A percentile compares a stretch with the other conserved stretches of the same genome.
Evolutionary conservation across 2,329 filamentous ascomycete genomes (phyloP).

Genomic region (Xylariales sp.): DNA sequence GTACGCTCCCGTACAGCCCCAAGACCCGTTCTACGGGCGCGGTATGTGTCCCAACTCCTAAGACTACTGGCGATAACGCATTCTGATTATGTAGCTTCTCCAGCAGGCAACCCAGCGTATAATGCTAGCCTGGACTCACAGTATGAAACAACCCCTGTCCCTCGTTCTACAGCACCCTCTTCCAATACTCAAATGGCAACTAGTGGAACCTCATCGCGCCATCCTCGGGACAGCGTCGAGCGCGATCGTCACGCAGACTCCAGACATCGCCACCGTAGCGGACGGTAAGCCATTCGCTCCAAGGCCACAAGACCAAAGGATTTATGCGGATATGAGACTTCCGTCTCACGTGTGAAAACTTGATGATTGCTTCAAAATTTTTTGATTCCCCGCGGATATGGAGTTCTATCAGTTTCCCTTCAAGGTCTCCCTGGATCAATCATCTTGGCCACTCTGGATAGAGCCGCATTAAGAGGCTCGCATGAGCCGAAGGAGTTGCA

Average conservation of each 20-base stretch:
- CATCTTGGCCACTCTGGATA: conserved; percentile 26
- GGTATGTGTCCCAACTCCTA: conserved; percentile 47
- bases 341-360: conserved; percentile 21
- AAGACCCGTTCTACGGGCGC: conserved; percentile 54
- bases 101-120: conserved; percentile 43
- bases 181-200: conserved; percentile 23
- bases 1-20: conserved; percentile 38
- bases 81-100: conserved; percentile 49
- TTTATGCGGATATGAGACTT: conserved; percentile 10
- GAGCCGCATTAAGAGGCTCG: conserved; percentile 24
- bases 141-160: conserved; percentile 44
- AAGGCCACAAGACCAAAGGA: conserved; percentile 11
- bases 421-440: conserved; percentile 18
- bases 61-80: conserved; percentile 16
- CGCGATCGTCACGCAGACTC: conserved; percentile 25
- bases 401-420: conserved; percentile 18
- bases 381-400: conserved; percentile 24
- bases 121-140: conserved; percentile 40
- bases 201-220: conserved; percentile 25
- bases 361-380: conserved; percentile 23
- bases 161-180: conserved; percentile 21
- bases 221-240: conserved; percentile 17
- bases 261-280: conserved; percentile 23
- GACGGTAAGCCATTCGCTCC: conserved; percentile 23
- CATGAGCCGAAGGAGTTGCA: conserved; percentile 26